Percentiles rank a stretch among this genome's conserved stretches.
These are phyloP conservation scores for Piloderma croceum DNA, from an alignment of 768 basidiomycete species.

Conservation along the genomic window DNA sequence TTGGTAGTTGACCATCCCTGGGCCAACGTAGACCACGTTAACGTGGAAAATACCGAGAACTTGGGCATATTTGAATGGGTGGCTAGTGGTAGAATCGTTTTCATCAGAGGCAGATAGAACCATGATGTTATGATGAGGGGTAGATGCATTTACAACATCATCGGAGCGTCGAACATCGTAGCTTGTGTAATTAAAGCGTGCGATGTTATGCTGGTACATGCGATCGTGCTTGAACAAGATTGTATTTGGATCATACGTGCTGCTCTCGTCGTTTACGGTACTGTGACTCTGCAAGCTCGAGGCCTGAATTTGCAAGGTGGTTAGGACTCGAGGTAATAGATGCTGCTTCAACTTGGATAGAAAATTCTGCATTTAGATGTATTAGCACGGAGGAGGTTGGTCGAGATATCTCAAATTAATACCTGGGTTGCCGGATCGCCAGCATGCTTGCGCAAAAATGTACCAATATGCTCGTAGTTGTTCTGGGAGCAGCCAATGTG, in stretches of 20 bases:
- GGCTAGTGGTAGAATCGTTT: slow-evolving; percentile 11
- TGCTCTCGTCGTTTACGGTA: neutral
- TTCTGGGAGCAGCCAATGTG: neutral
- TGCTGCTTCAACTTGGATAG: slow-evolving; percentile 6
- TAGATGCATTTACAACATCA: slow-evolving; percentile 12
- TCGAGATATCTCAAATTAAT: neutral
- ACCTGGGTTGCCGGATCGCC: slow-evolving; percentile 2
- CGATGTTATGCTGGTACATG: slow-evolving; percentile 5
- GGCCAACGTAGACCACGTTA: neutral
- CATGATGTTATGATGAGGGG: slow-evolving; percentile 7
- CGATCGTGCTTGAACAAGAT: neutral
- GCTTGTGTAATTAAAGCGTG: slow-evolving; percentile 15
- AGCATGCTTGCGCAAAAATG: neutral
- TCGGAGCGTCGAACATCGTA: slow-evolving; percentile 15
- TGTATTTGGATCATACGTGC: neutral
- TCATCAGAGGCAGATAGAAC: slow-evolving; percentile 6
- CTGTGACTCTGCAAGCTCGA: neutral
- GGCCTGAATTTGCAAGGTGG: too few relatives aligned
- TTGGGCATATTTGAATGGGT: slow-evolving; percentile 14
- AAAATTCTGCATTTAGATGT: slow-evolving; percentile 9
- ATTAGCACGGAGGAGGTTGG: neutral
- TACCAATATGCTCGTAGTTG: neutral
- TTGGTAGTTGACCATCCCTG: slow-evolving; percentile 1
- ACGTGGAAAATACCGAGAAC: slow-evolving; percentile 5
- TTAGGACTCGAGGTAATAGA: slow-evolving; percentile 4